Percentiles rank a stretch among this genome's conserved stretches.
Conservation (phyloP, 2,329 filamentous ascomycete species). For the Colletotrichum plurivorum region DNA sequence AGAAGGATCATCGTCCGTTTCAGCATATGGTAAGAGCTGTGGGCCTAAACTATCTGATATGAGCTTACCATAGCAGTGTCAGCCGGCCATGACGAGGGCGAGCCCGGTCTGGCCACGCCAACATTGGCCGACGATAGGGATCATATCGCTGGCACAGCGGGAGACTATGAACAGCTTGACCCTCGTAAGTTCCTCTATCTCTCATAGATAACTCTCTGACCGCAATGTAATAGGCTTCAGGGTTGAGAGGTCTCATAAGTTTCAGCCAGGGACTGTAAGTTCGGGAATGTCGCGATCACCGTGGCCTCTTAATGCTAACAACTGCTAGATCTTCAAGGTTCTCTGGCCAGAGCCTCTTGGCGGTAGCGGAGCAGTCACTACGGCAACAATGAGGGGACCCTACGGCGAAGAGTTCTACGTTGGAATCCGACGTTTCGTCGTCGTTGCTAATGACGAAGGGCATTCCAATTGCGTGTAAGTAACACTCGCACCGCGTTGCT, state of each 20-base stretch:
- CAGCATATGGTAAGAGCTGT: slow-evolving; percentile 31
- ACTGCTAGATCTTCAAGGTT: slow-evolving; percentile 66
- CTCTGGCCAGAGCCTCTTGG: slow-evolving; percentile 68
- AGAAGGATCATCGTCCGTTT: slow-evolving; percentile 28
- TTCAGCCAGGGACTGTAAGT: slow-evolving; percentile 58
- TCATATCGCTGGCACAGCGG: slow-evolving; percentile 28
- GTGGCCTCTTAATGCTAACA: background rate
- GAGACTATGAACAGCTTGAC: slow-evolving; percentile 47
- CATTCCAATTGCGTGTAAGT: slow-evolving; percentile 71
- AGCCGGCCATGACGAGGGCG: slow-evolving; percentile 44
- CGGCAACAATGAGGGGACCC: slow-evolving; percentile 51
- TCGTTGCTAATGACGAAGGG: slow-evolving; percentile 65
- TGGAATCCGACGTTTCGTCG: slow-evolving; percentile 68
- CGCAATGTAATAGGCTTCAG: slow-evolving; percentile 52
- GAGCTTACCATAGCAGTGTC: slow-evolving; percentile 12
- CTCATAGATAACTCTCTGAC: background rate
- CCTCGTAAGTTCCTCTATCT: slow-evolving; percentile 50
- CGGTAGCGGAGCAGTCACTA: slow-evolving; percentile 44
- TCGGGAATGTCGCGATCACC: too few relatives aligned
- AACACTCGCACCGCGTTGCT: background rate
- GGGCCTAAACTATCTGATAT: background rate
- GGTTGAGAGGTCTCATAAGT: slow-evolving; percentile 55
- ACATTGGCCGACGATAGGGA: slow-evolving; percentile 22
- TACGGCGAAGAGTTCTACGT: slow-evolving; percentile 59
- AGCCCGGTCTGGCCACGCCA: slow-evolving; percentile 45